phyloP scores from a whole-genome alignment of 2,329 filamentous ascomycete genomes.

The Calonectria hawksworthii region DNA sequence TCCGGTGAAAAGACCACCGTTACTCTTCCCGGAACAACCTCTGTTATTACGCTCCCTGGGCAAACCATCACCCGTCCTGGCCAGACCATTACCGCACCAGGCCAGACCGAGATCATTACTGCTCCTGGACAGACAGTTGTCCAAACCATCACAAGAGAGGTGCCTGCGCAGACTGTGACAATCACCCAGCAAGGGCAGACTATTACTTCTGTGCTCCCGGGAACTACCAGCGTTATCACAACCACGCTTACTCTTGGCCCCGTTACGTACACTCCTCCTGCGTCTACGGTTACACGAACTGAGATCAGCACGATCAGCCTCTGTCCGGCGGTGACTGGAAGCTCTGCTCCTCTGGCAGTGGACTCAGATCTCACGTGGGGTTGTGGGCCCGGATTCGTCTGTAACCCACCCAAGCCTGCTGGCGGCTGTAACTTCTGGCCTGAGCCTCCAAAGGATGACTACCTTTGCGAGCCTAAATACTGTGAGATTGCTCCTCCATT shows the following conservation, averaged over 20 bases:
- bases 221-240: slow-evolving; percentile 47
- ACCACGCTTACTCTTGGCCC: slow-evolving; percentile 47
- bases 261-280: slow-evolving; percentile 47
- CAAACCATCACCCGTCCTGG: slow-evolving; percentile 15
- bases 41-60: slow-evolving; percentile 18
- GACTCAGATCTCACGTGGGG: slow-evolving; percentile 65
- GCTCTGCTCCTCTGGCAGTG: slow-evolving; percentile 47
- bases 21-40: slow-evolving; percentile 33
- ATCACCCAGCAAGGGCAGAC: slow-evolving; percentile 48
- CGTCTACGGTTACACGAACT: slow-evolving; percentile 45
- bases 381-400: slow-evolving; percentile 66
- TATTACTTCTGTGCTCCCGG: slow-evolving; percentile 46
- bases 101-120: slow-evolving; percentile 35
- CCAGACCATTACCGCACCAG: slow-evolving; percentile 30
- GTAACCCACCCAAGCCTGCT: slow-evolving; percentile 65
- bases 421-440: slow-evolving; percentile 65
- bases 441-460: slow-evolving; percentile 60
- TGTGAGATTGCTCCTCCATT: slow-evolving; percentile 60
- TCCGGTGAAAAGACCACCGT: slow-evolving; percentile 40
- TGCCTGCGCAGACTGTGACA: slow-evolving; percentile 48
- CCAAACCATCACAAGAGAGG: slow-evolving; percentile 49
- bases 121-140: slow-evolving; percentile 48
- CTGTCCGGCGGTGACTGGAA: slow-evolving; percentile 62
- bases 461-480: slow-evolving; percentile 59
- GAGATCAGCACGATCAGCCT: slow-evolving; percentile 50